phyloP scores from a whole-genome alignment of 139 green algal species.

The Deuterostichococcus epilithicus region DNA sequence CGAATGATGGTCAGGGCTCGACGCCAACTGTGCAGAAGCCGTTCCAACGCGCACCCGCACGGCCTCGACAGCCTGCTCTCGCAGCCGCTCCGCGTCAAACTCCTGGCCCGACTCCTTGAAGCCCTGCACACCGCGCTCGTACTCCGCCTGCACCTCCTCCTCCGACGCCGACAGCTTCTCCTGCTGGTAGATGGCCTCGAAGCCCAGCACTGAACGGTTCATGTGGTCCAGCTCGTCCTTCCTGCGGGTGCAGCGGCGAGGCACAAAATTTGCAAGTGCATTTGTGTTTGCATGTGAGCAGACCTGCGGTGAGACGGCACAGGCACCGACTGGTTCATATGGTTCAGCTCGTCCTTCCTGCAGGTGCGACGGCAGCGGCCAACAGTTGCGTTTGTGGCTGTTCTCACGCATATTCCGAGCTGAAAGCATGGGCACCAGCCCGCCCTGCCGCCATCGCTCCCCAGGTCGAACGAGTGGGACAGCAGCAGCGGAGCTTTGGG shows the following conservation, averaged over 20 bases:
- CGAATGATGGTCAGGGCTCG: too few relatives aligned
- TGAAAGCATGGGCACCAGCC: too few relatives aligned
- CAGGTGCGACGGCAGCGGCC: neutral
- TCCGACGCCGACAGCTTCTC: conserved; percentile 19
- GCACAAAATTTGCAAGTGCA: neutral
- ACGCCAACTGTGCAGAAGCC: too few relatives aligned
- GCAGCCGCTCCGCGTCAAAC: conserved; percentile 30
- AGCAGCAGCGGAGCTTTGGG: too few relatives aligned
- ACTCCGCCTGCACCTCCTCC: conserved; percentile 23
- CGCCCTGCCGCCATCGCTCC: too few relatives aligned
- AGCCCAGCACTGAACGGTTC: conserved; percentile 22
- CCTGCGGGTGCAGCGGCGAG: conserved; percentile 4
- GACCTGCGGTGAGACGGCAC: neutral
- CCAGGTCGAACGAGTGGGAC: too few relatives aligned
- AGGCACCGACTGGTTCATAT: conserved; percentile 13
- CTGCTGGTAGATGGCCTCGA: conserved; percentile 29
- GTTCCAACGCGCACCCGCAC: conserved; percentile 15
- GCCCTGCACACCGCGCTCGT: neutral
- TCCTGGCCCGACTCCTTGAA: conserved; percentile 24
- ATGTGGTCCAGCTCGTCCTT: conserved; percentile 22
- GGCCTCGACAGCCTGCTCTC: conserved; percentile 29
- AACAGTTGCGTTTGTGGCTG: neutral
- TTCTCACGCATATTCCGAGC: too few relatives aligned
- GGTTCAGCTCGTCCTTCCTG: conserved; percentile 22
- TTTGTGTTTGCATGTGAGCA: neutral